A percentile compares a stretch with the other conserved stretches of the same genome.
phyloP scores from a whole-genome alignment of 2,329 filamentous ascomycete species.

The Stachybotrys elegans region DNA sequence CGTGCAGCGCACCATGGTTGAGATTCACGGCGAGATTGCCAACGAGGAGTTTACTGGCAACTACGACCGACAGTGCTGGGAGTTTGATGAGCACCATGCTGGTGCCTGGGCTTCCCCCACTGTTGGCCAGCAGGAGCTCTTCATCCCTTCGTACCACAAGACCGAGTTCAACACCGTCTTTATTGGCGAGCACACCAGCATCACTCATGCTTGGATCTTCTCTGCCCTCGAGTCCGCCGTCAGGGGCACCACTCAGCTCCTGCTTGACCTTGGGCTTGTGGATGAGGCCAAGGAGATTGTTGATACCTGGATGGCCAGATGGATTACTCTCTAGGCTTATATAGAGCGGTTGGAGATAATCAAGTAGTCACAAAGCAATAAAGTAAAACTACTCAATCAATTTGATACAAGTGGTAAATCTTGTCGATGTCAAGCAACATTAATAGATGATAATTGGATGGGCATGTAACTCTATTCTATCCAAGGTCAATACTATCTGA shows the following conservation, averaged over 20 bases:
- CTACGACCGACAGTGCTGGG: conserved; percentile 56
- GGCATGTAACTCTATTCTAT: too few species aligned
- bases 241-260: conserved; percentile 48
- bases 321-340: conserved; percentile 34
- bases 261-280: conserved; percentile 50
- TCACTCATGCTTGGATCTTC: conserved; percentile 52
- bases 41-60: conserved; percentile 51
- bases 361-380: too few species aligned
- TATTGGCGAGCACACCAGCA: conserved; percentile 34
- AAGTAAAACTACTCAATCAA: too few species aligned
- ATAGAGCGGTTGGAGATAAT: too few species aligned
- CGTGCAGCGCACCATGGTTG: conserved; percentile 11
- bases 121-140: conserved; percentile 52
- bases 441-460: too few species aligned
- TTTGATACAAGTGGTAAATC: too few species aligned
- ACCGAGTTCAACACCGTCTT: conserved; percentile 44
- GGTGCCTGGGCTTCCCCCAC: conserved; percentile 49
- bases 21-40: conserved; percentile 30
- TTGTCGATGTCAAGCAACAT: too few species aligned
- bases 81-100: conserved; percentile 48
- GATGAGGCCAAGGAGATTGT: conserved; percentile 56
- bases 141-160: conserved; percentile 54
- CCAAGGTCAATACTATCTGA: too few species aligned
- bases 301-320: conserved; percentile 55
- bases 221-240: conserved; percentile 50